Base-by-base conservation (phyloP, 2,329 filamentous ascomycete genomes). In the Aspergillus tamarii region DNA sequence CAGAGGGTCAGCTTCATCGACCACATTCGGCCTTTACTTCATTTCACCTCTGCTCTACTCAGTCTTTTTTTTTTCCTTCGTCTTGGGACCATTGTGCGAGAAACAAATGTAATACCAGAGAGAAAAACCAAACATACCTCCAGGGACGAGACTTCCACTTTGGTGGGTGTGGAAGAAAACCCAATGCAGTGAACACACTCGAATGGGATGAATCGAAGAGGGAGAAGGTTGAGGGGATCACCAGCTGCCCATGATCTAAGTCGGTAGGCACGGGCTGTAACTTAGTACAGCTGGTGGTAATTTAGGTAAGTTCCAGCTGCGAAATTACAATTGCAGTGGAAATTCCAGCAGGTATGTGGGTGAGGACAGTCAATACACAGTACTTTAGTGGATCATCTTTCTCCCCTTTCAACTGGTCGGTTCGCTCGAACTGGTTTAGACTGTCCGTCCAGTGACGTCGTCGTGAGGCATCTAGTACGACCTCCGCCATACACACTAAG, bases 381-480 rank as follows among this genome's bases (percentile, higher is more conserved):
- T n/a, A n/a, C n/a, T n/a, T n/a, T n/a, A 67, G 72, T 74, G 72
- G 72, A 59, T 67, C 70, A 57, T 41, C 34, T 41, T 41, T 41
- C 57, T 55, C 61, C n/a, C 50, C 30, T 48, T 41, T 41, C 39
- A 48, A 48, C 21, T 48, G 45, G 45, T 48, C 11, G 21, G 12
- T 52, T n/a, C 16, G 28, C 66, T 63, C 46, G 60, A 70, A 63
- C 52, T 32, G 62, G 67, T 52, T 69, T 70, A 70, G 65, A 41
- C 11, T 26, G 59, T 46, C 43, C 45, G 39, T 57, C 66, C 58
- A 71, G 67, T 77, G 74, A 77, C 74, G 73, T 77, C 70, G 66
- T 66, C 45, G 67, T 74, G 70, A 71, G 66, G 64, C 66, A 66
- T 62, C 52, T 46, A 68, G 64, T 52, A 52, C 48, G 48, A 52